Evolutionary conservation across 768 basidiomycete genomes (phyloP).

Genomic region (Boletus fagicola): DNA sequence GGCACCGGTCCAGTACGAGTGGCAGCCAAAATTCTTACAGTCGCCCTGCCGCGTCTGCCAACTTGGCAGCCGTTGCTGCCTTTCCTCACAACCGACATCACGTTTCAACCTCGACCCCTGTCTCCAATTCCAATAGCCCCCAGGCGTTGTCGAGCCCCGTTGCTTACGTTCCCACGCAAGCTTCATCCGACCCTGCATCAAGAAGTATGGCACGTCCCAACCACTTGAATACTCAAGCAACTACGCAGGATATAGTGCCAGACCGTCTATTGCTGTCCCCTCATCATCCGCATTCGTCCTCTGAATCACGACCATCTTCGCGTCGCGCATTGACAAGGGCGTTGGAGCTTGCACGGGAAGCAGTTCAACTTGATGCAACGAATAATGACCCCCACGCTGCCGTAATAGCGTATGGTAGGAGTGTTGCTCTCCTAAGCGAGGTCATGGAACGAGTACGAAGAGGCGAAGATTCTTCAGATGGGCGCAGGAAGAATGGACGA

Average conservation of each 20-base stretch:
- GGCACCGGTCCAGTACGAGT: slow-evolving; percentile 39
- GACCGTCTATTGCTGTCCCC: slow-evolving; percentile 46
- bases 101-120: slow-evolving; percentile 27
- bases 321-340: slow-evolving; percentile 83
- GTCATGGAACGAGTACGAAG: slow-evolving; percentile 90
- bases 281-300: slow-evolving; percentile 39
- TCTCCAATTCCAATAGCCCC: slow-evolving; percentile 29
- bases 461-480: slow-evolving; percentile 77
- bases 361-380: slow-evolving; percentile 82
- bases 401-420: slow-evolving; percentile 84
- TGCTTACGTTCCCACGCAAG: slow-evolving; percentile 39
- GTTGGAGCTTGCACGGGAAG: slow-evolving; percentile 84
- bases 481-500: slow-evolving; percentile 56
- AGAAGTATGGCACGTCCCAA: slow-evolving; percentile 45
- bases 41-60: slow-evolving; percentile 45
- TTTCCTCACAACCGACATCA: slow-evolving; percentile 55
- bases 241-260: slow-evolving; percentile 40
- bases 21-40: slow-evolving; percentile 28
- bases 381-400: slow-evolving; percentile 88
- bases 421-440: slow-evolving; percentile 82
- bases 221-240: slow-evolving; percentile 22
- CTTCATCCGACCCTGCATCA: slow-evolving; percentile 58
- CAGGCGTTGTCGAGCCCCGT: slow-evolving; percentile 21
- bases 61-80: slow-evolving; percentile 56
- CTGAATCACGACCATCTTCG: slow-evolving; percentile 65